These are phyloP conservation scores for Toxicodendron radicans DNA, from an alignment of 345 rosid species.

Conservation along the genomic window DNA sequence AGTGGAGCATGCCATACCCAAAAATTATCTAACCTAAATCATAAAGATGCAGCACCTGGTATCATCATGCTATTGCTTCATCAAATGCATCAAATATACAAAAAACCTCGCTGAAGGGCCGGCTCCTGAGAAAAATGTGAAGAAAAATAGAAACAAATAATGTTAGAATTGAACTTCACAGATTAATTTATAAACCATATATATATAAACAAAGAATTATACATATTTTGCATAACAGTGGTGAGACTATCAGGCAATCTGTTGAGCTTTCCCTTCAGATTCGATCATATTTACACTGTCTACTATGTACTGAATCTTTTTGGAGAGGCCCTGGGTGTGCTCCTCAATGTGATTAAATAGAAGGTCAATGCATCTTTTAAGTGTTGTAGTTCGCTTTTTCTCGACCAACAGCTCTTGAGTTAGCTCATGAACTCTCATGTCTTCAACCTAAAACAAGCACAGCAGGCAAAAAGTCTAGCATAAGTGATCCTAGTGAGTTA, in stretches of 20 bases:
- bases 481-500: neutral
- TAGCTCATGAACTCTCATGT: conserved; percentile 25
- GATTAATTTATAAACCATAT: neutral
- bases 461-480: neutral
- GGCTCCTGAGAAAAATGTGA: neutral
- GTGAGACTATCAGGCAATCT: conserved; percentile 1
- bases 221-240: neutral
- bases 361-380: conserved; percentile 17
- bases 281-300: conserved; percentile 22
- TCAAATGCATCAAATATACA: neutral
- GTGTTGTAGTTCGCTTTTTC: conserved; percentile 25
- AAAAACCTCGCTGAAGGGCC: neutral
- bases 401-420: conserved; percentile 19
- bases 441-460: conserved; percentile 15
- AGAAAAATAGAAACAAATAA: neutral
- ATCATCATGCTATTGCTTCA: neutral
- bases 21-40: neutral
- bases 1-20: neutral
- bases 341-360: conserved; percentile 27
- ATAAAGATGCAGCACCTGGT: neutral
- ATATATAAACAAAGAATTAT: neutral
- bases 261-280: conserved; percentile 19
- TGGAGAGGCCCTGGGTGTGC: conserved; percentile 27
- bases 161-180: neutral
- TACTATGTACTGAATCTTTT: conserved; percentile 25